Conservation (phyloP, 306 rosid genomes). For the Senna siamea region DNA sequence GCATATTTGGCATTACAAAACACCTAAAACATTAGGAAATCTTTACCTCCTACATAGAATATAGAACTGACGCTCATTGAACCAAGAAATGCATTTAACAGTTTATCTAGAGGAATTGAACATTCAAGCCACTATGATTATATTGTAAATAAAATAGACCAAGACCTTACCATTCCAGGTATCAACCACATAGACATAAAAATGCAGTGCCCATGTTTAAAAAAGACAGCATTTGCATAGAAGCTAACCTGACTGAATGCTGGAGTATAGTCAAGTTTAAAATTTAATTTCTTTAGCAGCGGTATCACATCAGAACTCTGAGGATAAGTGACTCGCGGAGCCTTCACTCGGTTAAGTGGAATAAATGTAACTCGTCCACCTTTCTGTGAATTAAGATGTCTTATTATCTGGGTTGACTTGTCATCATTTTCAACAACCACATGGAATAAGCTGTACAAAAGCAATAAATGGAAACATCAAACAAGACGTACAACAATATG, state of each 20-base stretch:
- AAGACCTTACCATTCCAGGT: conserved; percentile 7
- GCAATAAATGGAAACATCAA: conserved; percentile 26
- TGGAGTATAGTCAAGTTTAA: conserved; percentile 50
- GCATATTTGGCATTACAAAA: conserved; percentile 7
- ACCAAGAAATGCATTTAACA: neutral
- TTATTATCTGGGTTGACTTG: conserved; percentile 89
- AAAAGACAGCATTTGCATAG: conserved; percentile 23
- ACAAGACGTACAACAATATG: conserved; percentile 12
- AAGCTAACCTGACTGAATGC: conserved; percentile 92
- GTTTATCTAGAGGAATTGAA: conserved; percentile 2
- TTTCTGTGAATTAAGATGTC: conserved; percentile 81
- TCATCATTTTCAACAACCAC: conserved; percentile 96
- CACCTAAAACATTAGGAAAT: neutral
- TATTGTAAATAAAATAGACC: conserved; percentile 17
- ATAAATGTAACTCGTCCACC: conserved; percentile 98
- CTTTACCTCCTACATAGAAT: neutral
- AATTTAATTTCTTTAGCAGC: conserved; percentile 73
- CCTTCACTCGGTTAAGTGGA: conserved; percentile 91
- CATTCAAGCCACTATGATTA: neutral
- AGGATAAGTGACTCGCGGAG: conserved; percentile 75
- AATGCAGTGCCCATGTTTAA: neutral
- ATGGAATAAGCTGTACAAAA: conserved; percentile 82
- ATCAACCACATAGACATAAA: conserved; percentile 24
- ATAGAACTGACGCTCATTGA: neutral
- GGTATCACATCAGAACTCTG: conserved; percentile 93